Conservation (phyloP, 306 rosid species). For the Sicyos edulis region DNA sequence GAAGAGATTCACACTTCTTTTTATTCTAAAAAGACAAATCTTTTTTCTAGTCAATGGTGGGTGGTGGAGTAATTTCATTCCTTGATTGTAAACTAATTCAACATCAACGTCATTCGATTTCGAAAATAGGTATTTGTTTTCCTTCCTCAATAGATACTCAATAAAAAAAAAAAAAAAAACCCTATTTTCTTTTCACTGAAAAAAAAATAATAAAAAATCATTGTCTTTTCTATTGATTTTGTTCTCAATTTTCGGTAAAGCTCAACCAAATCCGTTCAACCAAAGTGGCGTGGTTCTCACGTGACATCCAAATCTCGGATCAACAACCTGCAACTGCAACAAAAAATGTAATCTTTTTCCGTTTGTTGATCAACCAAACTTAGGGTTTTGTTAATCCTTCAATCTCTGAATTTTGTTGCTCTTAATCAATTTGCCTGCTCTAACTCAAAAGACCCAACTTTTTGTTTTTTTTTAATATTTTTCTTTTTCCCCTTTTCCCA, state of each 20-base stretch:
- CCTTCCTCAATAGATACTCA: no score
- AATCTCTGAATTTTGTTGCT: not conserved
- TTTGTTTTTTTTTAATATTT: not conserved
- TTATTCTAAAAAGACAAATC: not conserved
- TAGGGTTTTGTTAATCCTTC: not conserved
- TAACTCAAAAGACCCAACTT: not conserved
- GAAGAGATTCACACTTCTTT: not conserved
- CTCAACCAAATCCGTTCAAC: not conserved
- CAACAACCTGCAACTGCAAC: not conserved
- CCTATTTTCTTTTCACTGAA: not conserved
- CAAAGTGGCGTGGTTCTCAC: not conserved
- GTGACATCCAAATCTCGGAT: not conserved
- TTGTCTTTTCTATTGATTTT: not conserved
- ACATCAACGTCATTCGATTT: no score
- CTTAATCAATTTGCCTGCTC: not conserved
- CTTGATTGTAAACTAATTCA: no score
- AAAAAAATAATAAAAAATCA: no score
- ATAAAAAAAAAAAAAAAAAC: no score
- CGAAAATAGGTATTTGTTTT: no score
- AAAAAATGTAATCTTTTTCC: not conserved
- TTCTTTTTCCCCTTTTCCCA: not conserved
- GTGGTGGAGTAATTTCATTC: no score
- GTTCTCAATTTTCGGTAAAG: not conserved
- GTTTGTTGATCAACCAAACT: not conserved
- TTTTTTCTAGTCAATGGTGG: no score